Evolutionary conservation across 805 yeast genomes (phyloP).

Genomic region (Pichia membranifaciens): DNA sequence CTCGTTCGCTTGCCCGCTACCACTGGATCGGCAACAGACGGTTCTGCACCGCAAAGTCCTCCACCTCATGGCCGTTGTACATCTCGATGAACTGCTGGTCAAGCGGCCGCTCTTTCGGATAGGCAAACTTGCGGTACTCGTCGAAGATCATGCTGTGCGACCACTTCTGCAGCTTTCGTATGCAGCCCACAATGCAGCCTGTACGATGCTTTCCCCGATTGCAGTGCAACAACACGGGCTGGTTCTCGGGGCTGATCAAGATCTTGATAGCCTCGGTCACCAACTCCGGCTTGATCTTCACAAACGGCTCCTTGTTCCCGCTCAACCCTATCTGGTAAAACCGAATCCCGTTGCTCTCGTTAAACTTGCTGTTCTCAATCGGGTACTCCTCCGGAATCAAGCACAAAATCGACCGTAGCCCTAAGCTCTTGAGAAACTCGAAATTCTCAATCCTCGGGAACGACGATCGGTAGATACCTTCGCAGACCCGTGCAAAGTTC

Average conservation of each 20-base stretch:
- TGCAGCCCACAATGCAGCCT: constrained; percentile 92
- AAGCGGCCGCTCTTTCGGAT: constrained; percentile 90
- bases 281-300: constrained; percentile 57
- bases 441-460: constrained; percentile 87
- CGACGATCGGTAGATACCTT: constrained; percentile 75
- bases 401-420: constrained; percentile 70
- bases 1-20: constrained; percentile 28
- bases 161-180: constrained; percentile 87
- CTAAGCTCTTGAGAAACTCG: constrained; percentile 53
- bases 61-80: constrained; percentile 65
- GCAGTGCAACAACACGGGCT: constrained; percentile 90
- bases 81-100: constrained; percentile 94
- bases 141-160: constrained; percentile 90
- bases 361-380: constrained; percentile 59
- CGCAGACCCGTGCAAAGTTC: constrained; percentile 80
- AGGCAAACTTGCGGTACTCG: constrained; percentile 90
- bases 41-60: constrained; percentile 43
- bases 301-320: constrained; percentile 94
- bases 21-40: constrained; percentile 66
- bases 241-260: constrained; percentile 78
- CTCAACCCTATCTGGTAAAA: constrained; percentile 87
- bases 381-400: constrained; percentile 93
- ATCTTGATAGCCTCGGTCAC: constrained; percentile 78
- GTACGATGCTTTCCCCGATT: constrained; percentile 96
- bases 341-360: constrained; percentile 53